Conservation (phyloP, 148 eudicot species). For the Beta vulgaris region DNA sequence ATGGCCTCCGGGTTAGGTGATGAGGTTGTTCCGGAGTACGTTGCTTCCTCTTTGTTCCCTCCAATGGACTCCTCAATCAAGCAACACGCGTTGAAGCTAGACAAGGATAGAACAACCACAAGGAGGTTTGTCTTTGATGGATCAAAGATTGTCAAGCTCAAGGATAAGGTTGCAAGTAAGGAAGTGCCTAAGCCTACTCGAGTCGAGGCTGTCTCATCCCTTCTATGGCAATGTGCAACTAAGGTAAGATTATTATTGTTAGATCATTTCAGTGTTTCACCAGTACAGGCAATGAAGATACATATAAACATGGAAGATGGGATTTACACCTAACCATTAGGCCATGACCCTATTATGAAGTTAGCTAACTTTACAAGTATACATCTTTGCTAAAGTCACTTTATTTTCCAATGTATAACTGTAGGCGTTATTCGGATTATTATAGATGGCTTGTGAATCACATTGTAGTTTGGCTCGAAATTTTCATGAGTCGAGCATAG, state of each 20-base stretch:
- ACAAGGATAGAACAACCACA: slow-evolving; percentile 21
- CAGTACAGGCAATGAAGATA: background rate
- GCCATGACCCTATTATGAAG: no score
- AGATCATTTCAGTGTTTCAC: background rate
- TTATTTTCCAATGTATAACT: no score
- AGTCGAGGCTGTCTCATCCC: slow-evolving; percentile 41
- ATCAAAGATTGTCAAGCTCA: slow-evolving; percentile 27
- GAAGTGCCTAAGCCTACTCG: slow-evolving; percentile 34
- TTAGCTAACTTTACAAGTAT: no score
- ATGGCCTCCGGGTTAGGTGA: slow-evolving; percentile 4
- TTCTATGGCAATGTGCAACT: slow-evolving; percentile 38
- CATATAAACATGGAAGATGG: background rate
- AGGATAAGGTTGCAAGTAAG: slow-evolving; percentile 13
- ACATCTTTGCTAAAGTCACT: no score
- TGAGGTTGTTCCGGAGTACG: slow-evolving; percentile 23
- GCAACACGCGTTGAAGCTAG: slow-evolving; percentile 26
- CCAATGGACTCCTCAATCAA: slow-evolving; percentile 21
- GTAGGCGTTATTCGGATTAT: no score
- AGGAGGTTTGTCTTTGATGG: slow-evolving; percentile 31
- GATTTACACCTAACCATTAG: no score
- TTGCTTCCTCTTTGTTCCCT: slow-evolving; percentile 27
- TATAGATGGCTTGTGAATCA: no score
- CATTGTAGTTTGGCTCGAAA: no score
- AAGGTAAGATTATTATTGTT: slow-evolving; percentile 22
- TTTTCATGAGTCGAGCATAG: no score